Conservation (phyloP, 2,329 filamentous ascomycete genomes). For the Coniochaeta sp. region DNA sequence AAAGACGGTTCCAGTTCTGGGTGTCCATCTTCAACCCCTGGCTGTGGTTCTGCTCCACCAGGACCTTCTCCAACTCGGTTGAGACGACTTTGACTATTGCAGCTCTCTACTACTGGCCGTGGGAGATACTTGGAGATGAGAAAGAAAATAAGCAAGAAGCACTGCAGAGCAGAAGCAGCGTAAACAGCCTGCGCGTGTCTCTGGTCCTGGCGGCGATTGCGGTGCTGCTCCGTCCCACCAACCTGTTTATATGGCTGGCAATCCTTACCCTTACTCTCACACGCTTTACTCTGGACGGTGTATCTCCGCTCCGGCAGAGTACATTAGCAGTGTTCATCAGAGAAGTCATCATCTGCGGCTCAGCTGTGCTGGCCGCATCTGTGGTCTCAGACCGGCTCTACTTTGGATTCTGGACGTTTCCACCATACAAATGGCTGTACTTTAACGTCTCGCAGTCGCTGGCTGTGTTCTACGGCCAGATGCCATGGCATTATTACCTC, state of each 20-base stretch:
- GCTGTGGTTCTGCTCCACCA: slow-evolving; percentile 93
- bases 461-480: slow-evolving; percentile 86
- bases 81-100: slow-evolving; percentile 81
- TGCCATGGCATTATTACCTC: slow-evolving; percentile 88
- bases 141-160: slow-evolving; percentile 30
- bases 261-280: slow-evolving; percentile 46
- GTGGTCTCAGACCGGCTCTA: slow-evolving; percentile 65
- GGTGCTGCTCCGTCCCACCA: slow-evolving; percentile 83
- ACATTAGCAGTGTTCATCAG: slow-evolving; percentile 46
- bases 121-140: slow-evolving; percentile 53
- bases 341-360: slow-evolving; percentile 58
- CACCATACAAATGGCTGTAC: slow-evolving; percentile 76
- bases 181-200: slow-evolving; percentile 48
- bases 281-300: slow-evolving; percentile 23
- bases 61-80: slow-evolving; percentile 89
- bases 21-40: slow-evolving; percentile 74
- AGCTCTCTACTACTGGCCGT: slow-evolving; percentile 81
- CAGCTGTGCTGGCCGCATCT: slow-evolving; percentile 54
- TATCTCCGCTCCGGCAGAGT: slow-evolving; percentile 34
- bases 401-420: slow-evolving; percentile 82
- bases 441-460: slow-evolving; percentile 87
- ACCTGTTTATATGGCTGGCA: slow-evolving; percentile 74
- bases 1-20: slow-evolving; percentile 43
- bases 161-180: slow-evolving; percentile 11
- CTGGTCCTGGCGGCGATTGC: slow-evolving; percentile 73